Evolutionary conservation across 148 eudicot species (phyloP), one percentile per base, ranked within the genome.

Genomic region (Arctostaphylos glauca): DNA sequence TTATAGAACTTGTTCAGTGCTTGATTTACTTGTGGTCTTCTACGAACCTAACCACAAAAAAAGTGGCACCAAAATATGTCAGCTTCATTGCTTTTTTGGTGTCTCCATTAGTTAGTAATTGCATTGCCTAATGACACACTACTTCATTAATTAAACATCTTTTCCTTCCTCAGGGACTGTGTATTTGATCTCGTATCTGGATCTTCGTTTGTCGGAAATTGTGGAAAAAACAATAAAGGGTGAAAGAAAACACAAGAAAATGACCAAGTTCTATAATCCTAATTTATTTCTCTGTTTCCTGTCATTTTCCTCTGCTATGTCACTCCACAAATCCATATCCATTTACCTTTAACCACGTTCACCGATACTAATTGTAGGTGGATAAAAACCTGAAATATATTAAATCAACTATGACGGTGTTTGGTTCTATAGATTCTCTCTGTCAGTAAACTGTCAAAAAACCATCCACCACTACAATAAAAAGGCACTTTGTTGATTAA

Each of bases 81-180:
- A 12, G 71, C 44, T 66, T 66, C 44, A 66, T 66, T 66, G 71
- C 71, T 31, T 25, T 66, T 25, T 66, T 66, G 54, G 71, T 66
- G 71, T 66, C 71, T 66, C 71, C 71, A 66, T 66, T 66, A 66
- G 12, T 31, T 25, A 43, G 71, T 66, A 23, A 25, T 25, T 66
- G 71, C 71, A 66, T 66, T 66, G 44, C 44, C 18, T 25, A 41
- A 66, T 31, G 43, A 25, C 2, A 41, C 71, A 66, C 71, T 66
- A 66, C 38, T 31, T 31, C 38, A 31, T 31, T 31, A 31, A 31
- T 31, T 31, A 21, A 6, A 21, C 67, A 21, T 60, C 6, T n/a
- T 60, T 6, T 60, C 67, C 12, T 60, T n/a, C 19, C 25, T n/a
- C 31, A 7, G 67, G 67, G 23, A 59, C 38, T 31, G 8, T 8